A percentile compares a stretch with the other conserved stretches of the same genome.
These are phyloP conservation scores for Harrya chromipes DNA, from an alignment of 768 basidiomycete genomes.

Conservation along the genomic window DNA sequence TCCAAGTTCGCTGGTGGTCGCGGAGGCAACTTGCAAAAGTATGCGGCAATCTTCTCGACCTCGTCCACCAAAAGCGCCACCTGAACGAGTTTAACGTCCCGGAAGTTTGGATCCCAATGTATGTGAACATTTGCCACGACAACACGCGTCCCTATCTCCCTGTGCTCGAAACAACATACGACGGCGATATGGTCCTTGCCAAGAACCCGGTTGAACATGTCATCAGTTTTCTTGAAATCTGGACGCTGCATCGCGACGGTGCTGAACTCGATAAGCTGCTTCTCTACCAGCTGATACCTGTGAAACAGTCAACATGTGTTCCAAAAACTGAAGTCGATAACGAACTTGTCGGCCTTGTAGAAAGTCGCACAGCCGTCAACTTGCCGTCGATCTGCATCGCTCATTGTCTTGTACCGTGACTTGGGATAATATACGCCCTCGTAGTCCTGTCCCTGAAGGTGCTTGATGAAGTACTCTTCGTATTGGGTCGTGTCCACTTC, in stretches of 20 bases:
- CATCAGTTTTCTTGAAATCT: slow-evolving; percentile 96
- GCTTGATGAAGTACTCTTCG: slow-evolving; percentile 83
- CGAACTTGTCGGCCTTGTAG: slow-evolving; percentile 86
- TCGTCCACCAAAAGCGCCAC: slow-evolving; percentile 91
- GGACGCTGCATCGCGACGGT: slow-evolving; percentile 88
- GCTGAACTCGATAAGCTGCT: slow-evolving; percentile 90
- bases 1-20: slow-evolving; percentile 41
- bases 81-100: slow-evolving; percentile 98
- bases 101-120: slow-evolving; percentile 87
- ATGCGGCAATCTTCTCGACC: slow-evolving; percentile 81
- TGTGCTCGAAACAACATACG: slow-evolving; percentile 82
- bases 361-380: slow-evolving; percentile 98
- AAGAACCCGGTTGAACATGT: slow-evolving; percentile 99
- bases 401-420: slow-evolving; percentile 91
- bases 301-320: slow-evolving; percentile 4
- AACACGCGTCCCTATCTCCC: slow-evolving; percentile 80
- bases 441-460: slow-evolving; percentile 73
- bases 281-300: slow-evolving; percentile 92
- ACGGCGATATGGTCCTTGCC: slow-evolving; percentile 93
- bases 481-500: slow-evolving; percentile 93
- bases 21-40: slow-evolving; percentile 82
- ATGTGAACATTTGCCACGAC: slow-evolving; percentile 91
- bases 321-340: slow-evolving; percentile 18
- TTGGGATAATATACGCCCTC: slow-evolving; percentile 92
- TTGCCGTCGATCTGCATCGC: slow-evolving; percentile 73